Conservation (phyloP, 495 filamentous ascomycete genomes). For the Podospora pseudopauciseta region DNA sequence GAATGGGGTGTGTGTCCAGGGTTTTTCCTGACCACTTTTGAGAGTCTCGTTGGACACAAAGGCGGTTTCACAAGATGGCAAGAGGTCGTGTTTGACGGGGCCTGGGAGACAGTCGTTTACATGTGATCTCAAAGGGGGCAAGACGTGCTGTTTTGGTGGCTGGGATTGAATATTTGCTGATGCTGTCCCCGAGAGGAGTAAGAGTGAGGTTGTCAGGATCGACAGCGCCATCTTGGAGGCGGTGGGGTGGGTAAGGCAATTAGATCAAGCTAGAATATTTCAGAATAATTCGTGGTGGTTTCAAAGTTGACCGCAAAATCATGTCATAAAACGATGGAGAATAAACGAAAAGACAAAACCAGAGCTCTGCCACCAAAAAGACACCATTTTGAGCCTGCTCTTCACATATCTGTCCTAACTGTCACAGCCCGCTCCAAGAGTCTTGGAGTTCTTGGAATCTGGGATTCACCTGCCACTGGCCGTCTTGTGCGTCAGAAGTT, state of each 20-base stretch:
- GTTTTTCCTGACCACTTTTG: background rate
- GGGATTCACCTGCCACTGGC: background rate
- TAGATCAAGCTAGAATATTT: background rate
- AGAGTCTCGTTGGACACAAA: background rate
- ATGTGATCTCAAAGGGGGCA: background rate
- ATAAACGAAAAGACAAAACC: background rate
- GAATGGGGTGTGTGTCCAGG: constrained; percentile 30
- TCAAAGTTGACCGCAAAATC: background rate
- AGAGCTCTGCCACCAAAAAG: background rate
- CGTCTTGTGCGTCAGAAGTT: background rate
- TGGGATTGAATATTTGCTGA: constrained; percentile 1
- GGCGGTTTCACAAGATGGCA: background rate
- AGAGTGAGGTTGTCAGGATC: background rate
- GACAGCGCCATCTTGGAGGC: background rate
- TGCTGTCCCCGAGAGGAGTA: background rate
- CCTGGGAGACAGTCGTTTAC: constrained; percentile 3
- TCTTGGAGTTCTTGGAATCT: background rate
- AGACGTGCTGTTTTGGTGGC: background rate
- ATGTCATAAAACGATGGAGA: background rate
- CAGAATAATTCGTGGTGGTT: background rate
- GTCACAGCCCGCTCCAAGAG: background rate
- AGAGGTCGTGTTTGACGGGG: background rate
- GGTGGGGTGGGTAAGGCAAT: background rate
- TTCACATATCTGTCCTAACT: background rate
- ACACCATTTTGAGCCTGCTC: background rate